These are phyloP conservation scores for Fusarium cicatricum DNA, from an alignment of 2,329 filamentous ascomycete genomes.

Conservation along the genomic window DNA sequence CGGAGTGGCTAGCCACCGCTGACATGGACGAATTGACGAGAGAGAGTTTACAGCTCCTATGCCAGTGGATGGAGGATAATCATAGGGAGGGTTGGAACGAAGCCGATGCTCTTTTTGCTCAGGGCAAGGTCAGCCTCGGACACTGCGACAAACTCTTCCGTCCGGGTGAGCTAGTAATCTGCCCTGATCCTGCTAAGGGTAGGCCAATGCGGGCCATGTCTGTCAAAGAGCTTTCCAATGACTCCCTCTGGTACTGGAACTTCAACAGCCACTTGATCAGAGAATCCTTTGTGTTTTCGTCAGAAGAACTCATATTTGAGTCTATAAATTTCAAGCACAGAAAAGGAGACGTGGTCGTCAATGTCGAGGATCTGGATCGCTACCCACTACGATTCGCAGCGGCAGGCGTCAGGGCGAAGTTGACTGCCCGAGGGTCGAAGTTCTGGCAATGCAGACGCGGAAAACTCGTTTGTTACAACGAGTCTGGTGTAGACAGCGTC, in stretches of 20 bases:
- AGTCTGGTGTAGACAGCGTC: not conserved
- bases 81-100: conserved; percentile 7
- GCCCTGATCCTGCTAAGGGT: too few species aligned
- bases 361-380: not conserved
- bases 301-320: too few species aligned
- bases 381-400: conserved; percentile 13
- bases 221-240: not conserved
- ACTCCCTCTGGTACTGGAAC: not conserved
- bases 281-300: too few species aligned
- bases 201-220: not conserved
- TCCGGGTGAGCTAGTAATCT: not conserved
- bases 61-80: conserved; percentile 16
- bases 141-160: not conserved
- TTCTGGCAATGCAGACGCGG: not conserved
- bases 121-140: not conserved
- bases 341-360: not conserved
- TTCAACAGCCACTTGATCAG: not conserved
- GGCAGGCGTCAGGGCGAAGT: not conserved
- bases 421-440: conserved; percentile 4
- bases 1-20: not conserved
- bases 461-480: conserved; percentile 3
- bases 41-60: not conserved
- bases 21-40: not conserved
- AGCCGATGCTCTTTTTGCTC: conserved; percentile 9
- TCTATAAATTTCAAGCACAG: too few species aligned